Evolutionary conservation across 2,329 filamentous ascomycete genomes (phyloP).

Genomic region (Acephala macrosclerotiorum): DNA sequence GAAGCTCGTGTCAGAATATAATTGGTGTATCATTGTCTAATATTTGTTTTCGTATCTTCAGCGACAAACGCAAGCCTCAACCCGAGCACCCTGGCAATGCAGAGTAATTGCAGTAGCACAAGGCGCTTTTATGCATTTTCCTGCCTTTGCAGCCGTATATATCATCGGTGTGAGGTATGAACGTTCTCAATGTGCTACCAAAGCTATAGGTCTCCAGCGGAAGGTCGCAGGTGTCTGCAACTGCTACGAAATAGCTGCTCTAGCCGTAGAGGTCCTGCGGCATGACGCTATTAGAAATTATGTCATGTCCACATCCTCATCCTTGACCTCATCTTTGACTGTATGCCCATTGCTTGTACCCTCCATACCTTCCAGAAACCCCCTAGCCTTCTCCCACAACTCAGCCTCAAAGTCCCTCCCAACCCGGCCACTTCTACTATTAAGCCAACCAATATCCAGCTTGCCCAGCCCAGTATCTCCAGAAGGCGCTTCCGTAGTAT

Average conservation of each 20-base stretch:
- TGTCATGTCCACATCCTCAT: slow-evolving; percentile 24
- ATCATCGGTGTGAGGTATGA: too few species aligned
- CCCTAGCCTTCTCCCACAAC: slow-evolving; percentile 70
- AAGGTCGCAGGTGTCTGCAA: too few species aligned
- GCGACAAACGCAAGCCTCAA: background rate
- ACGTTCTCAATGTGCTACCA: background rate
- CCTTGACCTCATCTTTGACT: slow-evolving; percentile 15
- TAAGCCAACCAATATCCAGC: slow-evolving; percentile 88
- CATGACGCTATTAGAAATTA: background rate
- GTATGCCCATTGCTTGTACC: slow-evolving; percentile 19
- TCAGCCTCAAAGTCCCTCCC: slow-evolving; percentile 86
- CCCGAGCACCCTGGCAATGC: background rate
- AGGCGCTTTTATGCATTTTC: too few species aligned
- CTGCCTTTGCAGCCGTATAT: too few species aligned
- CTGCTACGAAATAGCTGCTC: too few species aligned
- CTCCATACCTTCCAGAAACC: slow-evolving; percentile 56
- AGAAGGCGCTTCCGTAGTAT: background rate
- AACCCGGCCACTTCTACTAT: slow-evolving; percentile 83
- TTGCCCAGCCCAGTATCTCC: slow-evolving; percentile 54
- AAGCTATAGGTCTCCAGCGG: background rate
- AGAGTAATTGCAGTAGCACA: background rate
- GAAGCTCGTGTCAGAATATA: background rate
- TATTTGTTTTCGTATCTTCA: slow-evolving; percentile 6
- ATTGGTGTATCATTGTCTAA: background rate
- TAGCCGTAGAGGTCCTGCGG: background rate